These are phyloP conservation scores for Mycotypha africana DNA, from an alignment of 371 early-diverging fungal genomes.

Conservation along the genomic window DNA sequence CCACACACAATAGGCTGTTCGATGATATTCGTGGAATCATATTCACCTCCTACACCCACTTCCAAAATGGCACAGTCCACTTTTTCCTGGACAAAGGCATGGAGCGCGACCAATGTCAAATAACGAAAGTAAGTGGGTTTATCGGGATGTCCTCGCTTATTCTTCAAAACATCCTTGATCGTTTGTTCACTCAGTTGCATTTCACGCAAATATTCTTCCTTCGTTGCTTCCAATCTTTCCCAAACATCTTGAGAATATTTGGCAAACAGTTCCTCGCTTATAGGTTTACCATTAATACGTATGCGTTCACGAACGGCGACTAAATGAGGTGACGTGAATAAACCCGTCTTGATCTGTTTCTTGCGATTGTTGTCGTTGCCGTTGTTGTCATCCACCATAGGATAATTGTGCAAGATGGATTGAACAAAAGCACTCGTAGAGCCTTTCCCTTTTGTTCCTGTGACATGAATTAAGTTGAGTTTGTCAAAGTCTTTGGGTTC, in stretches of 20 bases:
- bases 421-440: constrained; percentile 73
- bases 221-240: constrained; percentile 61
- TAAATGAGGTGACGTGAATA: constrained; percentile 94
- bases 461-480: constrained; percentile 76
- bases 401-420: constrained; percentile 54
- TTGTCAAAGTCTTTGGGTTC: constrained; percentile 59
- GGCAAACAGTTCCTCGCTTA: constrained; percentile 71
- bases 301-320: constrained; percentile 92
- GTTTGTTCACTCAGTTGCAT: constrained; percentile 17
- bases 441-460: constrained; percentile 90
- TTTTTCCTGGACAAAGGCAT: constrained; percentile 79
- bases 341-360: constrained; percentile 62
- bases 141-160: constrained; percentile 42
- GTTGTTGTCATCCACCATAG: too few relatives aligned
- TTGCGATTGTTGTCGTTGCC: too few relatives aligned
- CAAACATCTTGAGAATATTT: constrained; percentile 86
- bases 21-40: constrained; percentile 81
- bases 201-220: constrained; percentile 29
- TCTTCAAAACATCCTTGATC: constrained; percentile 20
- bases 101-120: constrained; percentile 85
- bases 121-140: constrained; percentile 90
- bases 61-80: constrained; percentile 77
- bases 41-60: constrained; percentile 83
- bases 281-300: constrained; percentile 82
- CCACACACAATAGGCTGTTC: constrained; percentile 69